phyloP scores from a whole-genome alignment of 495 filamentous ascomycete species.

The Podospora tetraspora region DNA sequence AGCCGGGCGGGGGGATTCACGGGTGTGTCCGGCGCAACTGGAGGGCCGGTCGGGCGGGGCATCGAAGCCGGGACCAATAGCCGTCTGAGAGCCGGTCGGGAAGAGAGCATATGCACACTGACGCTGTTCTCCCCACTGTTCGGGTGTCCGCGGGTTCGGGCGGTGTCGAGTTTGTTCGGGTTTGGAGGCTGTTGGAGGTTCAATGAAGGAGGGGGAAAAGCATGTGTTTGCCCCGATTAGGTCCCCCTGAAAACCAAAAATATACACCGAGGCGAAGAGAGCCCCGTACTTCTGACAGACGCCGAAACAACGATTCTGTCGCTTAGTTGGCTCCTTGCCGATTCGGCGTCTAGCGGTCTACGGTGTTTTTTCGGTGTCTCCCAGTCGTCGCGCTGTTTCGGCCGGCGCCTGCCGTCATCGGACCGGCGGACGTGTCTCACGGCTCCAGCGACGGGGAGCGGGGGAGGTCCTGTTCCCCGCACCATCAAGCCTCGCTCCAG shows the following conservation, averaged over 20 bases:
- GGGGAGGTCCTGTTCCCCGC: conserved; percentile 7
- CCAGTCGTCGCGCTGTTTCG: neutral
- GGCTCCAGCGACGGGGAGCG: neutral
- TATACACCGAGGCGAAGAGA: neutral
- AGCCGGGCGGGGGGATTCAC: conserved; percentile 57
- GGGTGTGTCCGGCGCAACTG: conserved; percentile 42
- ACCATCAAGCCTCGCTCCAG: conserved; percentile 11
- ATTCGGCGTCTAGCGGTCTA: conserved; percentile 6
- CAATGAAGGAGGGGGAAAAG: neutral
- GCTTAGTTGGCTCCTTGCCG: neutral
- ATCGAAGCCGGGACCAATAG: conserved; percentile 32
- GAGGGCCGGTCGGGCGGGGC: conserved; percentile 34
- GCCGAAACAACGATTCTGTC: neutral
- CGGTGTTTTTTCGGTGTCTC: conserved; percentile 17
- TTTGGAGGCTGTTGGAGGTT: neutral
- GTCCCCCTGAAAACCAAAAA: neutral
- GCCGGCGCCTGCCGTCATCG: conserved; percentile 15
- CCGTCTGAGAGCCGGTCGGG: conserved; percentile 26
- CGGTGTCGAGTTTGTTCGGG: neutral
- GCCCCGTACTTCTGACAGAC: neutral
- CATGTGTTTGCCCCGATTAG: neutral
- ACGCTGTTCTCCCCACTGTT: conserved; percentile 7
- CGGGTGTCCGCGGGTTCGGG: neutral
- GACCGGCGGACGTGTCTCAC: neutral
- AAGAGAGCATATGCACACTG: conserved; percentile 23